Conservation (phyloP, 495 filamentous ascomycete genomes). For the Talaromyces wortmannii region DNA sequence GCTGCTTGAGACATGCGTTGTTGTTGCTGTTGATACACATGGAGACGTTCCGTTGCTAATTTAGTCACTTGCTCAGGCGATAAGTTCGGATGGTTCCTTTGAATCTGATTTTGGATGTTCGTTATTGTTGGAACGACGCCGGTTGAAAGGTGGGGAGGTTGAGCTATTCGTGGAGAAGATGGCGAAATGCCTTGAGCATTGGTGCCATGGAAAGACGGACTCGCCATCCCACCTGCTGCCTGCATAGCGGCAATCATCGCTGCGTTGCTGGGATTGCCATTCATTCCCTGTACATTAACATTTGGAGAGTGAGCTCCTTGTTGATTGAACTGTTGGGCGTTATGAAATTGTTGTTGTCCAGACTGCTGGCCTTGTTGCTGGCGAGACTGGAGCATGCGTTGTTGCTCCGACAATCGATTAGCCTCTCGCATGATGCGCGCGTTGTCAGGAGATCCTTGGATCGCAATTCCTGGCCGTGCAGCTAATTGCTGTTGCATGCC, state of each 20-base stretch:
- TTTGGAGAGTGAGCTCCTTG: slow-evolving; percentile 39
- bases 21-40: slow-evolving; percentile 41
- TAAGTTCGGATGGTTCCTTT: slow-evolving; percentile 47
- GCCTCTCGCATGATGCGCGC: slow-evolving; percentile 52
- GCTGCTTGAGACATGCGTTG: slow-evolving; percentile 50
- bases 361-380: slow-evolving; percentile 45
- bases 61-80: slow-evolving; percentile 52
- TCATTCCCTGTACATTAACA: slow-evolving; percentile 35
- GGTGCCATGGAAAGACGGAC: slow-evolving; percentile 38
- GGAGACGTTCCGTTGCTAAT: slow-evolving; percentile 53
- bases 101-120: slow-evolving; percentile 42
- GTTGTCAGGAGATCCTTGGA: slow-evolving; percentile 45
- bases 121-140: slow-evolving; percentile 50
- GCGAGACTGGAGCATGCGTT: slow-evolving; percentile 58
- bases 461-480: slow-evolving; percentile 54
- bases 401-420: slow-evolving; percentile 56
- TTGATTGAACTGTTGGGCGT: slow-evolving; percentile 29
- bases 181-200: slow-evolving; percentile 39
- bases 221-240: slow-evolving; percentile 40
- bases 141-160: slow-evolving; percentile 44
- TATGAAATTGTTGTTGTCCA: slow-evolving; percentile 21
- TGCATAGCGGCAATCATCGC: slow-evolving; percentile 48
- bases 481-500: slow-evolving; percentile 58
- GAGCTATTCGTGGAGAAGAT: slow-evolving; percentile 44
- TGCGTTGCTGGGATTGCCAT: slow-evolving; percentile 46